A percentile compares a stretch with the other conserved stretches of the same genome.
Conservation (phyloP, 176 grass and related monocot species). For the Avena insularis region DNA sequence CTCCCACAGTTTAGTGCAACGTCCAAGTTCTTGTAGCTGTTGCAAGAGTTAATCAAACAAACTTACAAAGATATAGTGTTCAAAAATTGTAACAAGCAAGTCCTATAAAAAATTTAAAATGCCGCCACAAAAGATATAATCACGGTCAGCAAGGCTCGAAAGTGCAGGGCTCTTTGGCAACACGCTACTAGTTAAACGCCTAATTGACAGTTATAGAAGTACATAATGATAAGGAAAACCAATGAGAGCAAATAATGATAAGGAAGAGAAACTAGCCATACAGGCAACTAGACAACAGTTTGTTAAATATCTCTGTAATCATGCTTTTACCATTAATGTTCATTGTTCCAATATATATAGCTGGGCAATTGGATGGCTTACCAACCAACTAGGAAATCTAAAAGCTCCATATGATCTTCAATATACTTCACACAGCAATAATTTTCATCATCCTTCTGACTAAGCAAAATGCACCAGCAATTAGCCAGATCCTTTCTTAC, state of each 20-base stretch:
- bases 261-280: slow-evolving; percentile 8
- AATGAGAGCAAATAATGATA: background rate
- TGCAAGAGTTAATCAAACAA: slow-evolving; percentile 41
- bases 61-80: background rate
- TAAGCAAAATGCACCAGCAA: slow-evolving; percentile 75
- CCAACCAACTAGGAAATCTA: slow-evolving; percentile 86
- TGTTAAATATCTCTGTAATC: slow-evolving; percentile 28
- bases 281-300: background rate
- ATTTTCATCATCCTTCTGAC: slow-evolving; percentile 58
- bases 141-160: background rate
- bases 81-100: slow-evolving; percentile 1
- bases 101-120: background rate
- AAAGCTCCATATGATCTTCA: slow-evolving; percentile 70
- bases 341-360: slow-evolving; percentile 21
- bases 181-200: slow-evolving; percentile 22
- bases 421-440: slow-evolving; percentile 75
- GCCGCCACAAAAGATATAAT: background rate
- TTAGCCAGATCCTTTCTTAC: slow-evolving; percentile 75
- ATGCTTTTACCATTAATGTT: background rate
- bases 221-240: slow-evolving; percentile 31
- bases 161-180: background rate
- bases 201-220: slow-evolving; percentile 15
- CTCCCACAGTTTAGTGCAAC: slow-evolving; percentile 79
- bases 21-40: slow-evolving; percentile 85
- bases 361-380: slow-evolving; percentile 38